A percentile compares a stretch with the other conserved stretches of the same genome.
phyloP scores from a whole-genome alignment of 2,329 filamentous ascomycete species.

The Gnomoniopsis smithogilvyi region DNA sequence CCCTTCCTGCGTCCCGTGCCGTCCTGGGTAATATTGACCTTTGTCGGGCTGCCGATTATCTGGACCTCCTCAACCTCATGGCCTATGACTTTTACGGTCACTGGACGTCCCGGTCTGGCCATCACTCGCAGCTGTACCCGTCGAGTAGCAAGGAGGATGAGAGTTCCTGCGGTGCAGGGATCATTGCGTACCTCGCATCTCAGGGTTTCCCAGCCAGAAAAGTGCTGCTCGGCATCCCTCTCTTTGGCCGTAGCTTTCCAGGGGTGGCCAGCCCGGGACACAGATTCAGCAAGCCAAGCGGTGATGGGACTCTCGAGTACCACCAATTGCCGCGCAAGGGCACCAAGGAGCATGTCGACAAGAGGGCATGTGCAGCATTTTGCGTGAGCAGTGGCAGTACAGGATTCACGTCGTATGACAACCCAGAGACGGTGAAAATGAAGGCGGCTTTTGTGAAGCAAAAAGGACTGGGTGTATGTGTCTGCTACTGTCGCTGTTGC shows the following conservation, averaged over 20 bases:
- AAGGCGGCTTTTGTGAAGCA: constrained; percentile 74
- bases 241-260: constrained; percentile 73
- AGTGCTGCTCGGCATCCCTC: constrained; percentile 72
- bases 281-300: constrained; percentile 51
- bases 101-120: constrained; percentile 65
- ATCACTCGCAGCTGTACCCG: constrained; percentile 73
- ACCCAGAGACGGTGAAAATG: constrained; percentile 68
- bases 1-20: constrained; percentile 65
- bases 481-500: background rate
- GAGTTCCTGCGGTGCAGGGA: constrained; percentile 65
- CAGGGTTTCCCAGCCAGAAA: constrained; percentile 67
- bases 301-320: constrained; percentile 73
- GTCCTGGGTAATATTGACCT: constrained; percentile 69
- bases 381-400: constrained; percentile 58
- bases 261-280: constrained; percentile 64
- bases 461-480: constrained; percentile 60
- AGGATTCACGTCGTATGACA: constrained; percentile 79
- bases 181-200: constrained; percentile 61
- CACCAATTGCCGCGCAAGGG: constrained; percentile 60
- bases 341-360: constrained; percentile 66
- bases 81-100: constrained; percentile 76
- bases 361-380: constrained; percentile 64
- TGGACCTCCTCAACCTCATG: constrained; percentile 77
- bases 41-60: constrained; percentile 55
- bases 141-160: constrained; percentile 49